Evolutionary conservation across 257 asterid species (phyloP).

Genomic region (Oldenlandia corymbosa): DNA sequence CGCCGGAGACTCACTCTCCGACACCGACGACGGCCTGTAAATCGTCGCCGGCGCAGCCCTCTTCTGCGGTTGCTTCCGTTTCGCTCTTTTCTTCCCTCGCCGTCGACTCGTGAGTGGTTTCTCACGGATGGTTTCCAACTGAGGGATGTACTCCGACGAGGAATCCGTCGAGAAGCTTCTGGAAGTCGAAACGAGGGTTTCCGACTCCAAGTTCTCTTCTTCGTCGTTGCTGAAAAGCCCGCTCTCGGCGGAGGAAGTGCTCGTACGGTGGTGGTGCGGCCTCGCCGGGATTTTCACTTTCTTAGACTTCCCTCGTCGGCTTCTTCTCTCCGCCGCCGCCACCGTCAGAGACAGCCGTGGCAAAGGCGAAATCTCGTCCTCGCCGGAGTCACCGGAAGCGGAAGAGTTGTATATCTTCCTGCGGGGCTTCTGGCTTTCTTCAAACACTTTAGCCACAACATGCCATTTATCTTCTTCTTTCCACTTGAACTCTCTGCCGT

Average conservation of each 20-base stretch:
- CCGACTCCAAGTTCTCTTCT: slow-evolving; percentile 22
- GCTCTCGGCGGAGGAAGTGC: slow-evolving; percentile 57
- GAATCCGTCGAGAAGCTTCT: slow-evolving; percentile 30
- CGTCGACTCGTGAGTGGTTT: slow-evolving; percentile 7
- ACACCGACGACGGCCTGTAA: slow-evolving; percentile 19
- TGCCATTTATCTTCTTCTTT: slow-evolving; percentile 62
- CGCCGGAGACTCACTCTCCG: slow-evolving; percentile 47
- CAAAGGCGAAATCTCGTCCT: slow-evolving; percentile 2
- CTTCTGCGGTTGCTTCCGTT: slow-evolving; percentile 6
- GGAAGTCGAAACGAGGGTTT: slow-evolving; percentile 33
- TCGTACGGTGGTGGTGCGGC: slow-evolving; percentile 34
- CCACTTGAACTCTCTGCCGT: slow-evolving; percentile 40
- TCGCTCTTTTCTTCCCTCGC: slow-evolving; percentile 12
- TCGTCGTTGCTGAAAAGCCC: slow-evolving; percentile 38
- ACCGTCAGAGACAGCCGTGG: slow-evolving; percentile 22
- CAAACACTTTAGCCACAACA: slow-evolving; percentile 41
- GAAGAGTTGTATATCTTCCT: slow-evolving; percentile 32
- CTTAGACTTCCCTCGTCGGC: slow-evolving; percentile 21
- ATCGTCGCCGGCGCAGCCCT: neutral
- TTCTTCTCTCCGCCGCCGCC: slow-evolving; percentile 23
- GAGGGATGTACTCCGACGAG: slow-evolving; percentile 30
- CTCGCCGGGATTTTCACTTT: slow-evolving; percentile 28
- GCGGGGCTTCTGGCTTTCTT: slow-evolving; percentile 20
- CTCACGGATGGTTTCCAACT: slow-evolving; percentile 27
- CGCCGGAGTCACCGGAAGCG: slow-evolving; percentile 16